phyloP scores from a whole-genome alignment of 1,284 basidiomycete genomes.

The Puccinia brachypodii region DNA sequence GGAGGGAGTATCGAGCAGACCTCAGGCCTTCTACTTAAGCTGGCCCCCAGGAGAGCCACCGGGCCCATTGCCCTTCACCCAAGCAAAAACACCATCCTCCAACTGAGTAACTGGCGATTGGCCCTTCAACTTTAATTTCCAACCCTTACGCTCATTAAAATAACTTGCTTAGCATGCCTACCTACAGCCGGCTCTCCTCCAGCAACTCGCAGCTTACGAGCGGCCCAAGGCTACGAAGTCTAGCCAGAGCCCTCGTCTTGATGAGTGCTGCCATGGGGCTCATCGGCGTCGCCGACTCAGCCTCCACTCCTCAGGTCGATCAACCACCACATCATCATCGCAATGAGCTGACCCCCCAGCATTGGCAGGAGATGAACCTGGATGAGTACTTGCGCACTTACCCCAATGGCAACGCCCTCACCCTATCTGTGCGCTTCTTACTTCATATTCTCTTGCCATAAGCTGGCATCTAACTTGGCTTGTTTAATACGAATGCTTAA shows the following conservation, averaged over 20 bases:
- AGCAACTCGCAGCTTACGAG: background rate
- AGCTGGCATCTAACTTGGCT: background rate
- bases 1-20: background rate
- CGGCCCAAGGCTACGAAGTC: background rate
- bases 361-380: slow-evolving; percentile 38
- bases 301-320: background rate
- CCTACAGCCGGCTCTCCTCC: background rate
- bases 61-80: background rate
- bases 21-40: background rate
- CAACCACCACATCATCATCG: background rate
- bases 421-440: slow-evolving; percentile 25
- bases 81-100: background rate
- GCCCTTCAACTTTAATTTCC: background rate
- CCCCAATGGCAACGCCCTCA: slow-evolving; percentile 40
- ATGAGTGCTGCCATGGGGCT: slow-evolving; percentile 5
- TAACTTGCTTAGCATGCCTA: background rate
- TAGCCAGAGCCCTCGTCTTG: background rate
- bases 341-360: slow-evolving; percentile 8
- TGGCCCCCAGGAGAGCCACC: background rate
- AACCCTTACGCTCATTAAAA: background rate
- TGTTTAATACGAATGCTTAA: background rate
- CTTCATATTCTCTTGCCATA: background rate
- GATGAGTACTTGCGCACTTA: slow-evolving; percentile 42
- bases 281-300: background rate
- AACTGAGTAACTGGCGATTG: background rate